Evolutionary conservation across 2,329 filamentous ascomycete species (phyloP).

Genomic region (Microdochium nivale): DNA sequence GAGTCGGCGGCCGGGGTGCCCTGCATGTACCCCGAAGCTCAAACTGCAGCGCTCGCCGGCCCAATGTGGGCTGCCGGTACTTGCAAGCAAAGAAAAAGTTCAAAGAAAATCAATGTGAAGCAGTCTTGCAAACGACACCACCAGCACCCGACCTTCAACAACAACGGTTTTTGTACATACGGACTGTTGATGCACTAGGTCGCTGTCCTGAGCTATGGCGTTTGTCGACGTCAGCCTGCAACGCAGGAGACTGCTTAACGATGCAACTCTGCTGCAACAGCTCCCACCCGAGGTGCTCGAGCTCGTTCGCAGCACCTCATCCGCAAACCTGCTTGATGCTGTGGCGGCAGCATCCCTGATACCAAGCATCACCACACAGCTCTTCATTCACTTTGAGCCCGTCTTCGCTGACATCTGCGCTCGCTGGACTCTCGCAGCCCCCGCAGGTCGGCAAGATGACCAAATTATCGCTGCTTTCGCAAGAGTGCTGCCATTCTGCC

Average conservation of each 20-base stretch:
- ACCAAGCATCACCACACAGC: slow-evolving; percentile 58
- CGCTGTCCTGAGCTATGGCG: slow-evolving; percentile 32
- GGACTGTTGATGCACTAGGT: slow-evolving; percentile 2
- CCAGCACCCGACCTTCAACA: background rate
- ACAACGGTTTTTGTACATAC: background rate
- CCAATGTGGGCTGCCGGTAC: background rate
- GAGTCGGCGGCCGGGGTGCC: background rate
- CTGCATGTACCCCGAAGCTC: background rate
- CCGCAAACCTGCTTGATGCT: slow-evolving; percentile 60
- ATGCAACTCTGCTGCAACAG: slow-evolving; percentile 44
- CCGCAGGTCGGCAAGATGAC: slow-evolving; percentile 26
- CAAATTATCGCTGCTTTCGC: slow-evolving; percentile 64
- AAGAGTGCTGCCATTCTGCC: slow-evolving; percentile 71
- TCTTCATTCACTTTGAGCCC: slow-evolving; percentile 67
- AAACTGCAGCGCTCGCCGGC: background rate
- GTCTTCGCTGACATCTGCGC: slow-evolving; percentile 77
- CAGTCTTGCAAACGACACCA: background rate
- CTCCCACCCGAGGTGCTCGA: slow-evolving; percentile 63
- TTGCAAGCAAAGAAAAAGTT: background rate
- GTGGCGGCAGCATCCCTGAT: slow-evolving; percentile 62
- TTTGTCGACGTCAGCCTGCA: slow-evolving; percentile 45
- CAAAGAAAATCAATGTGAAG: background rate
- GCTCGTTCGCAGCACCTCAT: slow-evolving; percentile 57
- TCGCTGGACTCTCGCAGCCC: slow-evolving; percentile 56
- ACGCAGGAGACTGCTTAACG: slow-evolving; percentile 46